phyloP scores from a whole-genome alignment of 192 early-diverging fungal species.

The Neocallimastix lanati region DNA sequence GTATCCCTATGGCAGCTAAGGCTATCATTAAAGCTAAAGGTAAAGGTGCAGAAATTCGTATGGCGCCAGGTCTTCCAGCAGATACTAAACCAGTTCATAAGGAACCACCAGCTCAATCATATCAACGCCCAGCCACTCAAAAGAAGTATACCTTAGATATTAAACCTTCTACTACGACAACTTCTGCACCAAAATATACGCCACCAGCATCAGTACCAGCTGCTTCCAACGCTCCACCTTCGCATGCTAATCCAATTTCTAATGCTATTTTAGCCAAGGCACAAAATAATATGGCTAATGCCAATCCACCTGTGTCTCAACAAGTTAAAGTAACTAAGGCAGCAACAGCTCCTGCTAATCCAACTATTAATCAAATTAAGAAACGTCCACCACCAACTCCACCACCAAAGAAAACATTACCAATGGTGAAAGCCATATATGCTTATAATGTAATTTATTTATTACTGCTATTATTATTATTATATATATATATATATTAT shows the following conservation, averaged over 20 bases:
- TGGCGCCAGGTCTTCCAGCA: constrained; percentile 3
- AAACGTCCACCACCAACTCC: constrained; percentile 1
- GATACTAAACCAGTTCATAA: background rate
- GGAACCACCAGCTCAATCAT: background rate
- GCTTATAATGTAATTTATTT: constrained; percentile 2
- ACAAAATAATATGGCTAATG: background rate
- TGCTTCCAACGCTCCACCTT: no score
- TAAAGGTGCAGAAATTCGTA: constrained; percentile 1
- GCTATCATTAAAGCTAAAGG: constrained; percentile 1
- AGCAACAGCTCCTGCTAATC: background rate
- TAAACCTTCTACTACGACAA: background rate
- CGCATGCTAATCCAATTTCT: background rate
- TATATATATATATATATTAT: background rate
- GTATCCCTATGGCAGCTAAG: background rate
- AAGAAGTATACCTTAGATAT: background rate
- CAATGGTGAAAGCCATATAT: background rate
- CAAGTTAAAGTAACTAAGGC: background rate
- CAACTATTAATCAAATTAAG: background rate
- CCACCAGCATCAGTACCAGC: background rate
- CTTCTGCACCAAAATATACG: background rate
- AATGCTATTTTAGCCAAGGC: background rate
- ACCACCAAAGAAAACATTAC: constrained; percentile 1
- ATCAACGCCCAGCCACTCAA: background rate
- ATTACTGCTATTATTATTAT: no score
- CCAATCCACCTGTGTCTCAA: background rate